Conservation (phyloP, 768 basidiomycete species). For the Mycena galopus region DNA sequence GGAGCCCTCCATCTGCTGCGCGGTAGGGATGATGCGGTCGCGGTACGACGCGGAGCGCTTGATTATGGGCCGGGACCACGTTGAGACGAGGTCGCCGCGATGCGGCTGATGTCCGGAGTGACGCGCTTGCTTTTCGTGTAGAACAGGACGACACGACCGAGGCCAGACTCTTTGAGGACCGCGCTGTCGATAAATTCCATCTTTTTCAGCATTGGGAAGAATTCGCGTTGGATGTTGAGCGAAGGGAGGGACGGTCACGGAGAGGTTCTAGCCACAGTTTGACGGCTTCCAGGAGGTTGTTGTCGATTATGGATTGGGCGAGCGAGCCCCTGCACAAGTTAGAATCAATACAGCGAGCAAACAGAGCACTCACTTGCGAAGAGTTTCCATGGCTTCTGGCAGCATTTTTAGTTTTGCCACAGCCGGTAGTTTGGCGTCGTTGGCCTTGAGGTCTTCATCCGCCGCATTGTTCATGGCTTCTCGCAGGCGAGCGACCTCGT, state of each 20-base stretch:
- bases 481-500: slow-evolving; percentile 90
- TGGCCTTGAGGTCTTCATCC: slow-evolving; percentile 85
- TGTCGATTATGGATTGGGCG: slow-evolving; percentile 94
- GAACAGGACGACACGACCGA: slow-evolving; percentile 92
- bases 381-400: slow-evolving; percentile 90
- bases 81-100: slow-evolving; percentile 85
- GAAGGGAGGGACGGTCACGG: slow-evolving; percentile 94
- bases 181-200: slow-evolving; percentile 94
- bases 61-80: slow-evolving; percentile 93
- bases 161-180: slow-evolving; percentile 90
- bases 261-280: slow-evolving; percentile 94
- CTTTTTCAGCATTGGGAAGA: slow-evolving; percentile 86
- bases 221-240: slow-evolving; percentile 93
- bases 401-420: slow-evolving; percentile 86
- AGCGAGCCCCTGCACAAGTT: slow-evolving; percentile 73
- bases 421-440: slow-evolving; percentile 85
- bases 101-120: slow-evolving; percentile 82
- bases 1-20: slow-evolving; percentile 54
- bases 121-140: slow-evolving; percentile 97
- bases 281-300: slow-evolving; percentile 92
- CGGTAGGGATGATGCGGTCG: slow-evolving; percentile 76
- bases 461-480: slow-evolving; percentile 91
- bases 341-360: slow-evolving; percentile 17
- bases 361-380: slow-evolving; percentile 83
- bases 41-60: slow-evolving; percentile 88